Conservation (phyloP, 78 protist species). For the Mantamonas sphyraenae region DNA sequence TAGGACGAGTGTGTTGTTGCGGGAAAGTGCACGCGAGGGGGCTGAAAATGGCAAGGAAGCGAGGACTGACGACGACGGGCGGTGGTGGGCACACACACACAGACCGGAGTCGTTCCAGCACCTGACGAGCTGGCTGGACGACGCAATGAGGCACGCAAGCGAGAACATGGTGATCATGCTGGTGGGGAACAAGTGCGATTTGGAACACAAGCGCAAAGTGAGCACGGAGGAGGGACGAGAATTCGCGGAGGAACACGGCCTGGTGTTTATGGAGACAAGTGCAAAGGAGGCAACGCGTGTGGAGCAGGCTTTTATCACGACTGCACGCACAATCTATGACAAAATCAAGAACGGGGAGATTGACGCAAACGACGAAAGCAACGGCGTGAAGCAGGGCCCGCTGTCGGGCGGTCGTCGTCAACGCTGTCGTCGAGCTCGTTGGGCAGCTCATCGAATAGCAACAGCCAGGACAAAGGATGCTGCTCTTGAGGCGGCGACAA, state of each 20-base stretch:
- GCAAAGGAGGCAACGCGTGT: slow-evolving; percentile 94
- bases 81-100: not conserved
- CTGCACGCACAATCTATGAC: slow-evolving; percentile 67
- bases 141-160: slow-evolving; percentile 74
- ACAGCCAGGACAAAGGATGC: too few species aligned
- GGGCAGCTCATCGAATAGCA: too few species aligned
- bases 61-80: not conserved
- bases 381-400: too few species aligned
- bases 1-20: not conserved
- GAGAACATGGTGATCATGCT: slow-evolving; percentile 87
- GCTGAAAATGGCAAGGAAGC: not conserved
- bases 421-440: too few species aligned
- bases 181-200: slow-evolving; percentile 95
- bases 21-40: not conserved
- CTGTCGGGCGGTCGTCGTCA: too few species aligned
- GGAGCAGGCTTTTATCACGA: slow-evolving; percentile 51
- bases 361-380: slow-evolving; percentile 41
- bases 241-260: slow-evolving; percentile 87
- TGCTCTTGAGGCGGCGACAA: too few species aligned
- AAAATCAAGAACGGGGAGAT: slow-evolving; percentile 63
- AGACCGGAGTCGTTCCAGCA: slow-evolving; percentile 92
- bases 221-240: slow-evolving; percentile 84
- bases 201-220: slow-evolving; percentile 75
- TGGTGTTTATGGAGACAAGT: slow-evolving; percentile 91
- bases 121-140: slow-evolving; percentile 79